Evolutionary conservation across 2,329 filamentous ascomycete genomes (phyloP), one percentile per base, ranked within the genome.

Genomic region (Metarhizium anisopliae): DNA sequence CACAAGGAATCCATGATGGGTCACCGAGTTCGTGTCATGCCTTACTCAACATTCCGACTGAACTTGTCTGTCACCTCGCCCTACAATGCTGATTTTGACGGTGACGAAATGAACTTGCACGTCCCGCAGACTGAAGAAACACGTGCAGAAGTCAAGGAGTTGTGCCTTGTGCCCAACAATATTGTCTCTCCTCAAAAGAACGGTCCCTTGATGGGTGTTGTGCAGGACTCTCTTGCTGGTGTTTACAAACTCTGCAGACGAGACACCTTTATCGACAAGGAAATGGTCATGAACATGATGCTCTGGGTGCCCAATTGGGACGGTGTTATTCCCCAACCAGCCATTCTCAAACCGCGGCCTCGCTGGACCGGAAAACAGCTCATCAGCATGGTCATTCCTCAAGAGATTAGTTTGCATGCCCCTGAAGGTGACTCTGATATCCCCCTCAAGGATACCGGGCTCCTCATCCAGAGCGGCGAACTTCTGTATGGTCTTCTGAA

Each of bases 1-100:
- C 94, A 99, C 80, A 99, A 99, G 74, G 94, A 99, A 70, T 99
- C 94, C 58, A 99, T 99, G 94, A 99, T 99, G 95, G 94, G 90
- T 72, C 94, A 99, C 74, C 86, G 90, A 64, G 94, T 99, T 60
- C 87, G 87, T 58, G 94, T 99, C 59, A 97, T 99, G 92, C 94
- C 94, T 3, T 99, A 96, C 72, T 99, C 94, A 6, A 99, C 94
- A 1, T 99, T 99, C 79, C 87, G 94, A 60, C 82, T 99, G 50
- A 99, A 99, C 67, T 74, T 99, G 63, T 99, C 94, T 0, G 94
- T 99, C 67, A 99, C 95, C 0, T 95, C 92, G 32, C 94, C 94
- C 0, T 99, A 99, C 79, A 99, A 99, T 76, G 94, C 94, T 65
- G 94, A 99, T 89, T 99, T 99, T 75, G 94, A 99, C 68, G 94